phyloP scores from a whole-genome alignment of 225 moss, liverwort and hornwort species.

The Polytrichum commune region DNA sequence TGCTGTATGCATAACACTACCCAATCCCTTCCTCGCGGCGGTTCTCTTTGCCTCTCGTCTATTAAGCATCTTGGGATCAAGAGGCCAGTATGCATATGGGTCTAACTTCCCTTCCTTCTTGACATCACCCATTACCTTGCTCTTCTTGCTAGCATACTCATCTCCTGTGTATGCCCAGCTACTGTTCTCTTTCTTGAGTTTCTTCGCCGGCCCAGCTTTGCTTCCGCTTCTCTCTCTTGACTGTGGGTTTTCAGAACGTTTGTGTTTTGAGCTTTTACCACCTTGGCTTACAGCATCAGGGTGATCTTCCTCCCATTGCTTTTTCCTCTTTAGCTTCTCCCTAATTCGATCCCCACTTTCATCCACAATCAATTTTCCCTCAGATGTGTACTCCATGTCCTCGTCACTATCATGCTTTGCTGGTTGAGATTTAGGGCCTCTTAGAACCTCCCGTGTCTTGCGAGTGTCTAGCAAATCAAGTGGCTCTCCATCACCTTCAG shows the following conservation, averaged over 20 bases:
- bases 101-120: conserved; percentile 89
- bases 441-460: conserved; percentile 78
- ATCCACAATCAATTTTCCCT: conserved; percentile 92
- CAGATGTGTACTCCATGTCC: conserved; percentile 72
- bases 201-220: conserved; percentile 33
- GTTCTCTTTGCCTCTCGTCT: conserved; percentile 77
- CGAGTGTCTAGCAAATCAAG: conserved; percentile 82
- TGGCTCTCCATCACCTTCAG: conserved; percentile 68
- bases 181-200: conserved; percentile 42
- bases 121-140: conserved; percentile 77
- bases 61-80: conserved; percentile 94
- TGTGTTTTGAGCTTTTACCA: conserved; percentile 41
- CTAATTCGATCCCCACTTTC: conserved; percentile 79
- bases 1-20: conserved; percentile 71
- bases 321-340: conserved; percentile 62
- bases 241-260: conserved; percentile 27
- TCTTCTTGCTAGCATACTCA: conserved; percentile 89
- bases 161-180: conserved; percentile 95
- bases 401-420: conserved; percentile 66
- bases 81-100: conserved; percentile 97
- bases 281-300: conserved; percentile 55
- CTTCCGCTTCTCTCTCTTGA: conserved; percentile 48
- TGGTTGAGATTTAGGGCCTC: conserved; percentile 57
- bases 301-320: conserved; percentile 59
- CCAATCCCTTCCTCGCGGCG: conserved; percentile 84